Conservation (phyloP, 805 yeast species). For the Yarrowia sp. region DNA sequence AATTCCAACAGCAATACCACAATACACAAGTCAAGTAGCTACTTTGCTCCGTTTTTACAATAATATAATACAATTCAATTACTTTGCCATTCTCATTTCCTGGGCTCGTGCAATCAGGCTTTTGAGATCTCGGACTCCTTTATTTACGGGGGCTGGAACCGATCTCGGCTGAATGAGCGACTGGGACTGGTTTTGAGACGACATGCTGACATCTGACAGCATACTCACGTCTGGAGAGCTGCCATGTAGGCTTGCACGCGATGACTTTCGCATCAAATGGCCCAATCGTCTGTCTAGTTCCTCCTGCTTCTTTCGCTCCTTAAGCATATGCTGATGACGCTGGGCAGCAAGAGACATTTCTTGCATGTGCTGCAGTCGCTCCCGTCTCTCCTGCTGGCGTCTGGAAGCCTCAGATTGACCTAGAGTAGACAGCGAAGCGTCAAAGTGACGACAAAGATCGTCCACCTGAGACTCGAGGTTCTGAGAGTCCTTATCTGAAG, state of each 20-base stretch:
- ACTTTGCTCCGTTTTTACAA: background rate
- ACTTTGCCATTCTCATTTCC: constrained; percentile 11
- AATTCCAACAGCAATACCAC: too few relatives aligned
- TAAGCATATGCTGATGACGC: constrained; percentile 11
- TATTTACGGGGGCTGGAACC: constrained; percentile 18
- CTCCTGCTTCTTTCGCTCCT: constrained; percentile 30
- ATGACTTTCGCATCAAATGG: constrained; percentile 3
- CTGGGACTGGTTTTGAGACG: background rate
- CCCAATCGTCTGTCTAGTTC: constrained; percentile 17
- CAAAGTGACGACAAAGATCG: constrained; percentile 18
- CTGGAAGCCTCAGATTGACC: constrained; percentile 5
- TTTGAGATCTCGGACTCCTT: constrained; percentile 35
- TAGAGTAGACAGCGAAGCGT: background rate
- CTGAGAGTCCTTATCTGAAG: constrained; percentile 8
- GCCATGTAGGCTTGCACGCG: background rate
- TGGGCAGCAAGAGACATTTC: constrained; percentile 34
- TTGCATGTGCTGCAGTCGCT: constrained; percentile 16
- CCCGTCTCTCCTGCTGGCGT: constrained; percentile 12
- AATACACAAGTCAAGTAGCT: too few relatives aligned
- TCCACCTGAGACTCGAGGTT: constrained; percentile 26
- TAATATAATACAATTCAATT: constrained; percentile 8
- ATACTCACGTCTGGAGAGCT: background rate
- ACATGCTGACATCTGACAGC: constrained; percentile 2
- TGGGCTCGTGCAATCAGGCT: constrained; percentile 24
- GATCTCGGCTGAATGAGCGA: background rate